Percentiles rank a stretch among this genome's conserved stretches.
Evolutionary conservation across 345 rosid species (phyloP).

Genomic region (Brassica nigra): DNA sequence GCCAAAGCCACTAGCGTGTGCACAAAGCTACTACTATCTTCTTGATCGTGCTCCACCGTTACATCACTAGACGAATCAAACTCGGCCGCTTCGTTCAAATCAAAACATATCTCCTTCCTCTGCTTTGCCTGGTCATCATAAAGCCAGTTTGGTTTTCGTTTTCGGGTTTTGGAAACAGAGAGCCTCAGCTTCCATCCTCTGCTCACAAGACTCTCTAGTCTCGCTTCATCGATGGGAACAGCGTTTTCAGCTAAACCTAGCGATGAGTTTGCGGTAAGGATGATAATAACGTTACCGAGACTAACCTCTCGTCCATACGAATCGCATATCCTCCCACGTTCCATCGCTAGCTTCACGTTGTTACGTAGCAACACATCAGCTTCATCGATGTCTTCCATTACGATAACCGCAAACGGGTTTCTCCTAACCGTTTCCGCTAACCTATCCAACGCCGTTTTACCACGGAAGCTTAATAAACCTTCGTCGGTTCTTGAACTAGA

Average conservation of each 20-base stretch:
- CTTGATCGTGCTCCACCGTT: conserved; percentile 77
- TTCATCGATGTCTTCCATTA: conserved; percentile 88
- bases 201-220: conserved; percentile 56
- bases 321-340: conserved; percentile 83
- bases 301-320: conserved; percentile 94
- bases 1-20: conserved; percentile 55
- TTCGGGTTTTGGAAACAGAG: conserved; percentile 57
- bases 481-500: too few species aligned
- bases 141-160: conserved; percentile 77
- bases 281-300: conserved; percentile 80
- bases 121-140: conserved; percentile 51
- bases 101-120: conserved; percentile 74
- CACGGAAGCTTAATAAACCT: conserved; percentile 44
- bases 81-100: conserved; percentile 76
- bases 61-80: conserved; percentile 76
- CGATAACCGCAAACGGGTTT: conserved; percentile 76
- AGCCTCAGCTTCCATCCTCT: conserved; percentile 74
- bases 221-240: conserved; percentile 58
- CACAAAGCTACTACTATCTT: conserved; percentile 45
- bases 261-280: conserved; percentile 69
- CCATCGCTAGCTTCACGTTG: conserved; percentile 85
- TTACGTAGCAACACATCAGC: conserved; percentile 68
- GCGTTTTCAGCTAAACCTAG: conserved; percentile 46
- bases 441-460: conserved; percentile 80
- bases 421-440: conserved; percentile 78